Evolutionary conservation across 139 green algal species (phyloP).

Genomic region (Chlorella sp.): DNA sequence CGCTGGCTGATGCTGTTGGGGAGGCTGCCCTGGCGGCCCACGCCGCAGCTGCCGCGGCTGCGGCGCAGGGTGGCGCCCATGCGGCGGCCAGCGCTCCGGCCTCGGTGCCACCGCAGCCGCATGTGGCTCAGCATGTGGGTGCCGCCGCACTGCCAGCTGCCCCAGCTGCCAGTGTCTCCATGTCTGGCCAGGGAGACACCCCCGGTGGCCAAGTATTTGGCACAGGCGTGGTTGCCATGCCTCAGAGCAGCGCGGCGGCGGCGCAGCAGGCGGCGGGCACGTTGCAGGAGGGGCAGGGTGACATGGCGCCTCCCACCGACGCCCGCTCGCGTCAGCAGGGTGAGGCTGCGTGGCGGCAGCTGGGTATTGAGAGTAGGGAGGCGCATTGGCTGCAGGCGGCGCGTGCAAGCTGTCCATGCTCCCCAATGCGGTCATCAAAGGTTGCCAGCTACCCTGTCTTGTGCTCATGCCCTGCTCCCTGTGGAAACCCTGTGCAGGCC

Average conservation of each 20-base stretch:
- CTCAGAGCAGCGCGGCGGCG: conserved; percentile 22
- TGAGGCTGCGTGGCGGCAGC: too few species aligned
- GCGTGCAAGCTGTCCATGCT: too few species aligned
- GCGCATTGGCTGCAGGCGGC: too few species aligned
- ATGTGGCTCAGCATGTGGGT: too few species aligned
- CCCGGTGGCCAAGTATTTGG: not conserved
- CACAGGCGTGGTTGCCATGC: not conserved
- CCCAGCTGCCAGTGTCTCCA: conserved; percentile 10
- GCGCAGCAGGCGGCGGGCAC: not conserved
- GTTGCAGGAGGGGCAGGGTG: not conserved
- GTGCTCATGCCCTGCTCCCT: too few species aligned
- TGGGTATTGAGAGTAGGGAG: too few species aligned
- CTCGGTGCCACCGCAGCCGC: not conserved
- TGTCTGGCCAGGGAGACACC: conserved; percentile 29
- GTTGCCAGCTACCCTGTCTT: too few species aligned
- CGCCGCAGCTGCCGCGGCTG: not conserved
- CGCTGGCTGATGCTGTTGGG: not conserved
- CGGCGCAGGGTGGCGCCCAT: not conserved
- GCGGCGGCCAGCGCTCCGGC: not conserved
- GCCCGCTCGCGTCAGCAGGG: not conserved
- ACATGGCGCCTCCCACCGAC: not conserved
- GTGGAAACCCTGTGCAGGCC: too few species aligned
- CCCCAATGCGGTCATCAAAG: too few species aligned
- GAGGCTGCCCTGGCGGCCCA: not conserved
- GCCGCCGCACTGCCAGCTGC: not conserved